Evolutionary conservation across 306 rosid species (phyloP), one percentile per base, ranked within the genome.

Genomic region (Ammopiptanthus mongolicus): DNA sequence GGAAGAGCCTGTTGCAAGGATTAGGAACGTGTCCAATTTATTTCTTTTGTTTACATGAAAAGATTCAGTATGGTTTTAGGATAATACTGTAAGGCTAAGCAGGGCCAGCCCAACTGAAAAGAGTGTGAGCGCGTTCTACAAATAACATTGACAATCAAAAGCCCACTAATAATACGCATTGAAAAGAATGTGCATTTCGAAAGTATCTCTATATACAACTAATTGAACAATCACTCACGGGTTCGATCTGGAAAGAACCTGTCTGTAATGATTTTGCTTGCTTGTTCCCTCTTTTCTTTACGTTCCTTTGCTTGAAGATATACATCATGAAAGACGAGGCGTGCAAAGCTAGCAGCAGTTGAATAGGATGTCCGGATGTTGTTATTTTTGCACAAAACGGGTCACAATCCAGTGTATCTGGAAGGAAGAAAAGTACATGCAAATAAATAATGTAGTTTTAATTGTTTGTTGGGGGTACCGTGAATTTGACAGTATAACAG

Each of bases 381-480:
- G 83, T 79, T 83, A 81, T 3, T 72, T 75, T 34, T 77, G 80
- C 48, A 51, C 69, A 77, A 91, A 67, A 51, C 73, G 84, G 22
- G 85, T 50, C 65, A 94, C 86, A 50, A 90, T 83, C 98, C 92
- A 90, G 71, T 75, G 88, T 72, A 94, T 79, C 98, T 91, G 90
- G 69, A 53, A 70, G 41, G 4, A 77, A 79, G 52, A 47, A 14
- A 77, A 51, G 50, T 3, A 17, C 62, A 83, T 22, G 14, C 57
- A 41, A 64, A 18, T 53, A 19, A 4, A 18, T 41, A 10, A 37
- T 18, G 47, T 13, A 37, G 44, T 56, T 41, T 48, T 62, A 64
- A 0, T 50, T 19, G 48, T 15, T 47, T 11, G 63, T 31, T 11
- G 6, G 3, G 36, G 57, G 22, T 33, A 59, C 15, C 33, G 0